Base-by-base conservation (phyloP, 1,284 basidiomycete species). In the Kwoniella shivajii region DNA sequence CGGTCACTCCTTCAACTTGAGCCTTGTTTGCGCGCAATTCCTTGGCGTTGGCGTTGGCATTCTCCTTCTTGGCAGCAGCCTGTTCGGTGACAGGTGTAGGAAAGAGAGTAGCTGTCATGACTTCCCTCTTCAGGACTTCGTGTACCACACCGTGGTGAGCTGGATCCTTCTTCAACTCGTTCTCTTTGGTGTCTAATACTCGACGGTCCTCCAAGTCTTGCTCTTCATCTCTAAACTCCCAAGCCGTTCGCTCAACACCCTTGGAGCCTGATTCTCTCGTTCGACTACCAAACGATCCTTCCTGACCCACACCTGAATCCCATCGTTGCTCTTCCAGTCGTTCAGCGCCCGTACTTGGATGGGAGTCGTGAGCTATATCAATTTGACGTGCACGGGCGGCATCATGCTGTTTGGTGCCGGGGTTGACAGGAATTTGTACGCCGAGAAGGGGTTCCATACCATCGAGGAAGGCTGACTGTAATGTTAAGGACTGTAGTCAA, bases 401-500 rank as follows among this genome's bases (percentile, higher is more conserved):
- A 45, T 65, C 60, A 18, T 53, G 30, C 26, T 56, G 47, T 50
- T 61, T 59, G n/a, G 57, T 63, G 33, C 56, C 45, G n/a, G 47
- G 41, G 57, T 64, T 59, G 39, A 63, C 36, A 24, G 61, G 62
- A 3, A 46, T 42, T 34, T 59, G 43, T 6, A 69, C 68, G 42
- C 66, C 72, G 33, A 78, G 68, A 7, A 77, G 66, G 14, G 65
- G 56, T 56, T 78, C 76, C 77, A 78, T 77, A 18, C 61, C 64
- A 11, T 65, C 30, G 41, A 68, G 72, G 64, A 73, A 78, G 9
- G 73, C 73, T 4, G 41, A 60, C 68, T 77, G 73, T 13, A 77
- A 69, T 2, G 72, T 67, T 18, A 73, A 16, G 33, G 49, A 51
- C 72, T 77, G 59, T 29, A 33, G 30, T 31, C 26, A 22, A n/a